Evolutionary conservation across 768 basidiomycete species (phyloP).

Genomic region (Solioccasus polychromus): DNA sequence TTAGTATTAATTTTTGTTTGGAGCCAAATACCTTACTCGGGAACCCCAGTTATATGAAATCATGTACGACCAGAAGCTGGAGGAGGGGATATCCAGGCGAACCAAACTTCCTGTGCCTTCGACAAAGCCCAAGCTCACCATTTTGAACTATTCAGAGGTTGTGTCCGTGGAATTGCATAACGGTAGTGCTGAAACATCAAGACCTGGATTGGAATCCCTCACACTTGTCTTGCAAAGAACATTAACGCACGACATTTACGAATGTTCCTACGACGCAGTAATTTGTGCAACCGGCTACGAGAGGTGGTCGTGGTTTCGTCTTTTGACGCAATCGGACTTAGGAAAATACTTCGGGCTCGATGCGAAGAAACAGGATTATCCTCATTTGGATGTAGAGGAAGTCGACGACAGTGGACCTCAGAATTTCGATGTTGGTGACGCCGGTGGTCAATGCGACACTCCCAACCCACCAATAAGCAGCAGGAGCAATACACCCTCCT

Average conservation of each 20-base stretch:
- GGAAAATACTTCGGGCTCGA: slow-evolving; percentile 37
- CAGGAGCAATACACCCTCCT: slow-evolving; percentile 8
- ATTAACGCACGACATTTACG: slow-evolving; percentile 31
- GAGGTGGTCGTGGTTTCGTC: slow-evolving; percentile 43
- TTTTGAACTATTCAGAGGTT: slow-evolving; percentile 37
- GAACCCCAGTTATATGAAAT: slow-evolving; percentile 44
- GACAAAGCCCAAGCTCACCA: slow-evolving; percentile 32
- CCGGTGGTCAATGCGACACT: not conserved
- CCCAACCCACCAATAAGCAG: slow-evolving; percentile 1
- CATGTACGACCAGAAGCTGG: slow-evolving; percentile 49
- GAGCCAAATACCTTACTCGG: not conserved
- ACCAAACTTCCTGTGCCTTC: slow-evolving; percentile 13
- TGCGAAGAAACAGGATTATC: not conserved
- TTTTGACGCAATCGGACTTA: slow-evolving; percentile 40
- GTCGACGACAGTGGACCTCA: not conserved
- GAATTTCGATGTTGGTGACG: slow-evolving; percentile 5
- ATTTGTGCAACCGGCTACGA: slow-evolving; percentile 56
- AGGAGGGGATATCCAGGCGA: slow-evolving; percentile 39
- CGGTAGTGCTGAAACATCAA: not conserved
- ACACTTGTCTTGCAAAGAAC: slow-evolving; percentile 36
- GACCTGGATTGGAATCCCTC: slow-evolving; percentile 1
- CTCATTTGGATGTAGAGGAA: slow-evolving; percentile 8
- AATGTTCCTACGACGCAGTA: slow-evolving; percentile 43
- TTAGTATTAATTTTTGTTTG: slow-evolving; percentile 10
- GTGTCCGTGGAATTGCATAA: slow-evolving; percentile 25